Evolutionary conservation across 2,329 filamentous ascomycete genomes (phyloP).

Genomic region (Clonostachys chloroleuca): DNA sequence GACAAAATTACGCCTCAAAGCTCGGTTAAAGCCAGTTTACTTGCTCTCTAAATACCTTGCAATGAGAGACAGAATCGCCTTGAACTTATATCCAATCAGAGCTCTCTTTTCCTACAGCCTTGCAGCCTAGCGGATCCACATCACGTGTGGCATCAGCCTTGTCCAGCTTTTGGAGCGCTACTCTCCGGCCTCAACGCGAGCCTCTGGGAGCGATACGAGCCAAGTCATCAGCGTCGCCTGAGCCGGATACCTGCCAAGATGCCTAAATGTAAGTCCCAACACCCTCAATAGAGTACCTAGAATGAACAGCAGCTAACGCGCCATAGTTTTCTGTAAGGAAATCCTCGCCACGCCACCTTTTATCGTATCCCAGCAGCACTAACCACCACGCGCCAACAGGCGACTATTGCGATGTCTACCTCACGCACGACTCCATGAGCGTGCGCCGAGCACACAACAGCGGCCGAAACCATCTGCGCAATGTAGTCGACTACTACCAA

Average conservation of each 20-base stretch:
- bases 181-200: background rate
- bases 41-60: too few species aligned
- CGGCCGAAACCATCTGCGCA: constrained; percentile 92
- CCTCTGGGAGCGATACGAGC: too few species aligned
- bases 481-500: constrained; percentile 98
- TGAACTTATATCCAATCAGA: too few species aligned
- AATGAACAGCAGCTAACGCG: constrained; percentile 1
- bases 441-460: constrained; percentile 98
- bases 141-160: constrained; percentile 1
- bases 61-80: too few species aligned
- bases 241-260: constrained; percentile 45
- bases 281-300: constrained; percentile 11
- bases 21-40: too few species aligned
- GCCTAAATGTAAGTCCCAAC: constrained; percentile 73
- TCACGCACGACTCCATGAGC: constrained; percentile 99
- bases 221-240: constrained; percentile 13
- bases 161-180: too few species aligned
- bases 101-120: background rate
- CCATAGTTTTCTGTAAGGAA: constrained; percentile 57
- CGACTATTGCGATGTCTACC: constrained; percentile 99
- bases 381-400: constrained; percentile 26
- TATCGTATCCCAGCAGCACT: constrained; percentile 2
- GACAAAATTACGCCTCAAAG: too few species aligned
- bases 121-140: background rate
- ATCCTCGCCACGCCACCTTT: constrained; percentile 19